Percentiles rank a stretch among this genome's conserved stretches.
phyloP scores from a whole-genome alignment of 2,329 filamentous ascomycete species.

The Cladophialophora psammophila region DNA sequence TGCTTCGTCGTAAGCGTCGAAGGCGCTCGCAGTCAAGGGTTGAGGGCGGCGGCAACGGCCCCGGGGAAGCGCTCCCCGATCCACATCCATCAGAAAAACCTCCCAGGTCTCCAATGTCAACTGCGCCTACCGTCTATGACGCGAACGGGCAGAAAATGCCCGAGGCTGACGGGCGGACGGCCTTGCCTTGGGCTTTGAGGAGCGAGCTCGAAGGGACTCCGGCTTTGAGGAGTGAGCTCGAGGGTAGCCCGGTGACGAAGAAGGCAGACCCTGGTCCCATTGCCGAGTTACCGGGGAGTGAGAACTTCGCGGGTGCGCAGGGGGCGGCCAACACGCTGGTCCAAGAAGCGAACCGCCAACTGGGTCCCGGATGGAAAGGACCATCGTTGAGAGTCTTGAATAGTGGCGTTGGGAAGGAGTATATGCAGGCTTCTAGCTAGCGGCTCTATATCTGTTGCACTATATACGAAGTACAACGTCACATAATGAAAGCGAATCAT shows the following conservation, averaged over 20 bases:
- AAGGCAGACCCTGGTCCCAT: constrained; percentile 14
- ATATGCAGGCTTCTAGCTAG: constrained; percentile 11
- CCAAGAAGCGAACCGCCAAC: constrained; percentile 20
- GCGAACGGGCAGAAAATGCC: constrained; percentile 1
- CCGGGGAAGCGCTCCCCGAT: neutral
- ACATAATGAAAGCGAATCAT: no score
- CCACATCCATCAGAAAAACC: neutral
- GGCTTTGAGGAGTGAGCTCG: constrained; percentile 17
- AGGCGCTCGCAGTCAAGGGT: constrained; percentile 9
- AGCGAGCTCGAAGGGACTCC: no score
- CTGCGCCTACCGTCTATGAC: neutral
- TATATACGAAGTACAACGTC: no score
- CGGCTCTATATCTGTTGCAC: no score
- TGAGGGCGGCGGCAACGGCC: constrained; percentile 15
- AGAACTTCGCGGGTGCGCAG: constrained; percentile 17
- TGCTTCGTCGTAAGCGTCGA: constrained; percentile 33
- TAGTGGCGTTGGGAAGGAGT: constrained; percentile 16
- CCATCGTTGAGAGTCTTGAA: constrained; percentile 14
- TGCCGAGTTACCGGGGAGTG: constrained; percentile 22
- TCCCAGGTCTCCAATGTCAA: constrained; percentile 1
- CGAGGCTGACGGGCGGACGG: constrained; percentile 19
- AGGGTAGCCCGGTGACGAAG: constrained; percentile 15
- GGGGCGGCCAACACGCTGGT: constrained; percentile 8
- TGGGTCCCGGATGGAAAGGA: constrained; percentile 22
- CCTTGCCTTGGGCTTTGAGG: constrained; percentile 9